A percentile compares a stretch with the other conserved stretches of the same genome.
Evolutionary conservation across 2,329 filamentous ascomycete genomes (phyloP).

Genomic region (Aspergillus sp.): DNA sequence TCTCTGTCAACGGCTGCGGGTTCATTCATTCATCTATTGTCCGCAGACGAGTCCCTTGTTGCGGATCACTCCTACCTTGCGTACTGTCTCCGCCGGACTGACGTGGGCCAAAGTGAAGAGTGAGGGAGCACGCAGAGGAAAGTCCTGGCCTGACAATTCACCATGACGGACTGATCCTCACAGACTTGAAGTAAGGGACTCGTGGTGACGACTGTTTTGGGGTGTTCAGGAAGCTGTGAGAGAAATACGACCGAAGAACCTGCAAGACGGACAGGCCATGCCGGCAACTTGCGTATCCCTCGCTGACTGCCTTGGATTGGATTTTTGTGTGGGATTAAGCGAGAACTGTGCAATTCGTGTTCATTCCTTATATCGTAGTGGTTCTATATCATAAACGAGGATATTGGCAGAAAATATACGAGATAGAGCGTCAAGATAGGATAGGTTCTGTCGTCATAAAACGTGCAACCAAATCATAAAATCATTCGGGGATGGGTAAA

Average conservation of each 20-base stretch:
- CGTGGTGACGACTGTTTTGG: neutral
- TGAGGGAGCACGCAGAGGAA: neutral
- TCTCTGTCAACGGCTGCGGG: no score
- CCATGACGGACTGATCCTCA: neutral
- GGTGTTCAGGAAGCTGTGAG: neutral
- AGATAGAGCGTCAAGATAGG: constrained; percentile 10
- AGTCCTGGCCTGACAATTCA: neutral
- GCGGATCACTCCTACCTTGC: neutral
- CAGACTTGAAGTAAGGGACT: no score
- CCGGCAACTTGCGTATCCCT: neutral
- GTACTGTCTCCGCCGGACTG: neutral
- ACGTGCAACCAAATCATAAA: constrained; percentile 30
- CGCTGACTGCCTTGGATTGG: no score
- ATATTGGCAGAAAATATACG: constrained; percentile 15
- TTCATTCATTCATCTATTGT: no score
- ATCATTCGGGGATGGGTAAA: constrained; percentile 22
- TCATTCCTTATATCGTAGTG: constrained; percentile 9
- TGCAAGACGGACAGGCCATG: neutral
- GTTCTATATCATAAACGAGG: constrained; percentile 28
- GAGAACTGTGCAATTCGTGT: neutral
- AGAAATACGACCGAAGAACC: neutral
- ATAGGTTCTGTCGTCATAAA: constrained; percentile 23
- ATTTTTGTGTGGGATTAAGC: no score
- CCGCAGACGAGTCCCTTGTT: no score
- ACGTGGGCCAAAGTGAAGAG: neutral